phyloP scores from a whole-genome alignment of 2,329 filamentous ascomycete genomes.

The Chaetomiaceae sp. region DNA sequence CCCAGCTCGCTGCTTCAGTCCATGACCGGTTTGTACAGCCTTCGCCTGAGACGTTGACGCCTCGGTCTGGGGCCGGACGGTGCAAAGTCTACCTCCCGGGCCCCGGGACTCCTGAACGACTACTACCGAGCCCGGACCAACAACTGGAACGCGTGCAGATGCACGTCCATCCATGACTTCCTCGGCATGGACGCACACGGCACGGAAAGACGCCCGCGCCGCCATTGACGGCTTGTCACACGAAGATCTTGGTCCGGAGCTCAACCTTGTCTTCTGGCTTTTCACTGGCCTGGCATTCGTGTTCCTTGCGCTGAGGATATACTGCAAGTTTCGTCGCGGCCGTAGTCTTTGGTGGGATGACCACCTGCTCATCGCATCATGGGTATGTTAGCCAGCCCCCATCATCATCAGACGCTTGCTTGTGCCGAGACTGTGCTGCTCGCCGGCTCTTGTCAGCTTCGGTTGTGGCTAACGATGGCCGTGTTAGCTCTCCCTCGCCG shows the following conservation, averaged over 20 bases:
- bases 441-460: too few relatives aligned
- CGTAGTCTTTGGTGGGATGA: slow-evolving; percentile 24
- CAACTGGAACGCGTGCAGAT: too few relatives aligned
- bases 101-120: too few relatives aligned
- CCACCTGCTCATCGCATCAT: slow-evolving; percentile 19
- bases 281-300: slow-evolving; percentile 14
- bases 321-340: slow-evolving; percentile 18
- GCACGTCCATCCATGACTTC: too few relatives aligned
- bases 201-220: not conserved
- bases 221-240: slow-evolving; percentile 4
- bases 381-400: slow-evolving; percentile 11
- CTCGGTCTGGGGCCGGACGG: too few relatives aligned
- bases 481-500: slow-evolving; percentile 12
- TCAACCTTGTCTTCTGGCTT: slow-evolving; percentile 21
- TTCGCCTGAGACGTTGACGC: too few relatives aligned
- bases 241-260: slow-evolving; percentile 18
- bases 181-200: too few relatives aligned
- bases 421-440: not conserved
- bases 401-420: not conserved
- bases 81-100: too few relatives aligned
- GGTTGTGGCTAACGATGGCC: too few relatives aligned
- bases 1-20: too few relatives aligned
- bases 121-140: too few relatives aligned
- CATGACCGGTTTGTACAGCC: too few relatives aligned
- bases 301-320: slow-evolving; percentile 20